Conservation (phyloP, 768 basidiomycete species). For the Mycena maculata region DNA sequence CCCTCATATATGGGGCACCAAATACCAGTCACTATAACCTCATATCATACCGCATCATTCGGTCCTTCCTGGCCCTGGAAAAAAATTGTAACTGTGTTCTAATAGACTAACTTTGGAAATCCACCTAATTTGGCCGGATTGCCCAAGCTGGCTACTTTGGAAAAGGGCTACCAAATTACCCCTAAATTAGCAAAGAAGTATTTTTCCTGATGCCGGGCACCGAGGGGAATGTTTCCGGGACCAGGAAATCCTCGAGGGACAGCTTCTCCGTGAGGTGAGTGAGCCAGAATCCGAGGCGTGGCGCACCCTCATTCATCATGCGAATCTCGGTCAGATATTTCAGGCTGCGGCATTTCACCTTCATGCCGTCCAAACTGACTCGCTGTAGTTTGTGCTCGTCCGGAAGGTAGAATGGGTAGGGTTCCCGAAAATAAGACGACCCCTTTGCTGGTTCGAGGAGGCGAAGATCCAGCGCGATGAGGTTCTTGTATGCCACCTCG, state of each 20-base stretch:
- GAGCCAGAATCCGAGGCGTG: background rate
- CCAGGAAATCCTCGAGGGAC: background rate
- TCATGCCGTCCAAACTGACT: background rate
- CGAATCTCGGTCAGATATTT: background rate
- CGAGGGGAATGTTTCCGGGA: background rate
- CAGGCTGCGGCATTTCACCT: background rate
- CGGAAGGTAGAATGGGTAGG: background rate
- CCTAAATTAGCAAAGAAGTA: too few relatives aligned
- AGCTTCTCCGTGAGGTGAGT: background rate
- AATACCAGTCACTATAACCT: too few relatives aligned
- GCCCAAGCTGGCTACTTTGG: too few relatives aligned
- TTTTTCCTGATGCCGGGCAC: too few relatives aligned
- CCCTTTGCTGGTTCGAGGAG: background rate
- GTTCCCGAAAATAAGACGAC: background rate
- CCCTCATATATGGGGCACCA: too few relatives aligned
- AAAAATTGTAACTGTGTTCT: too few relatives aligned
- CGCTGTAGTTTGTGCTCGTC: background rate
- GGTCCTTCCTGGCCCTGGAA: too few relatives aligned
- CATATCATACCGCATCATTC: too few relatives aligned
- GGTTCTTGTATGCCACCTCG: background rate
- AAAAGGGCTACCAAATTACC: too few relatives aligned
- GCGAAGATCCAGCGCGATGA: background rate
- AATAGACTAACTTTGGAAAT: too few relatives aligned
- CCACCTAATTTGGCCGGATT: too few relatives aligned
- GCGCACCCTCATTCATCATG: background rate